Conservation (phyloP, 805 yeast genomes). For the Jamesozyma rosinii region DNA sequence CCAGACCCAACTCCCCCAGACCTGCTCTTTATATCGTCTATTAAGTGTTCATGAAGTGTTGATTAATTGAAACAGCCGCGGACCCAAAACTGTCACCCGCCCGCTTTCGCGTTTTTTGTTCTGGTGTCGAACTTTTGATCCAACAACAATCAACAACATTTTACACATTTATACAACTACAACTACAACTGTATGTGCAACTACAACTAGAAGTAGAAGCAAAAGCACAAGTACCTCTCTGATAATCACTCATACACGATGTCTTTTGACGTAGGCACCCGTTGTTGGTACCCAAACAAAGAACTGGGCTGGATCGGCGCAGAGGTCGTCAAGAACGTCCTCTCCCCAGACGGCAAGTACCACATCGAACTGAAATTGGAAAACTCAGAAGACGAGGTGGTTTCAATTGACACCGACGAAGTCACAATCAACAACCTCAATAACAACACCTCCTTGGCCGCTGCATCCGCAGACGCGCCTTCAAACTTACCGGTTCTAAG, state of each 20-base stretch:
- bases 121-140: neutral
- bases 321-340: slow-evolving; percentile 41
- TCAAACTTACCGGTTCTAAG: slow-evolving; percentile 65
- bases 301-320: slow-evolving; percentile 66
- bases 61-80: no score
- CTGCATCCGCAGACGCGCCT: slow-evolving; percentile 10
- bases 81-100: no score
- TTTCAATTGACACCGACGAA: slow-evolving; percentile 40
- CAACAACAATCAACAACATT: no score
- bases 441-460: neutral
- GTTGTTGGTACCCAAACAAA: slow-evolving; percentile 72
- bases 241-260: no score
- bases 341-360: slow-evolving; percentile 34
- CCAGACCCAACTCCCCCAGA: no score
- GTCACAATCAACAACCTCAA: slow-evolving; percentile 7
- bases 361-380: slow-evolving; percentile 46
- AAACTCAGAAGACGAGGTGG: slow-evolving; percentile 31
- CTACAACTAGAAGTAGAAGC: no score
- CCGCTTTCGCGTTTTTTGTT: neutral
- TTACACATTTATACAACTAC: no score
- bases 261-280: slow-evolving; percentile 48
- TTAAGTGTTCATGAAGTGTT: no score
- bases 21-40: no score
- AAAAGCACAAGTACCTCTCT: no score
- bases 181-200: no score